These are phyloP conservation scores for Alloteropsis semialata DNA, from an alignment of 176 grass and related monocot genomes.

Conservation along the genomic window DNA sequence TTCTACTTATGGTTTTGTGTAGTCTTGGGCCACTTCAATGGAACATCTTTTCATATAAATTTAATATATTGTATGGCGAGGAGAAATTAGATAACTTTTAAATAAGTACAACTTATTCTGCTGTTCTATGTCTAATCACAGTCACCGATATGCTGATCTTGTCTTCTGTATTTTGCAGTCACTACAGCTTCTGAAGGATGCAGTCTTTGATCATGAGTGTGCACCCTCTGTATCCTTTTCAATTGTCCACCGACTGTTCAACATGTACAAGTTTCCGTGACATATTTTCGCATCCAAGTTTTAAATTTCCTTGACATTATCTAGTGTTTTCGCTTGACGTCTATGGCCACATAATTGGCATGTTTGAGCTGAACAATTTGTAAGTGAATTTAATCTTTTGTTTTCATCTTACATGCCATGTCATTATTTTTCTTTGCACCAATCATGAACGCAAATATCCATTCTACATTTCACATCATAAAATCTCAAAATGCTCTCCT, in stretches of 20 bases:
- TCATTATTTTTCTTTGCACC: conserved; percentile 17
- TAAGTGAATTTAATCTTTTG: conserved; percentile 43
- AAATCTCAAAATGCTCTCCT: neutral
- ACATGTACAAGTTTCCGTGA: neutral
- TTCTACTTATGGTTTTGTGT: neutral
- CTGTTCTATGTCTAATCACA: neutral
- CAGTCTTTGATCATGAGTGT: conserved; percentile 78
- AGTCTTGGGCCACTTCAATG: neutral
- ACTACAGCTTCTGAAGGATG: conserved; percentile 84
- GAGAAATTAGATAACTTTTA: neutral
- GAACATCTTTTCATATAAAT: neutral
- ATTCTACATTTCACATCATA: conserved; percentile 10
- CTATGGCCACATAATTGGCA: conserved; percentile 94
- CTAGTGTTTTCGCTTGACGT: conserved; percentile 94
- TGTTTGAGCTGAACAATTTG: conserved; percentile 99
- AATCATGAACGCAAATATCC: conserved; percentile 4
- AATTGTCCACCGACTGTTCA: neutral
- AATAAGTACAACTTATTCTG: neutral
- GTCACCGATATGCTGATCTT: neutral
- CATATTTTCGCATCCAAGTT: conserved; percentile 13
- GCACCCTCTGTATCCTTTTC: conserved; percentile 89
- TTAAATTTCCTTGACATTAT: conserved; percentile 54
- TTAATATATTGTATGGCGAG: neutral
- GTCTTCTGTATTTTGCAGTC: conserved; percentile 55
- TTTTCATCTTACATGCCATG: conserved; percentile 34